phyloP scores from a whole-genome alignment of 768 basidiomycete species.

The Lactarius deliciosus region DNA sequence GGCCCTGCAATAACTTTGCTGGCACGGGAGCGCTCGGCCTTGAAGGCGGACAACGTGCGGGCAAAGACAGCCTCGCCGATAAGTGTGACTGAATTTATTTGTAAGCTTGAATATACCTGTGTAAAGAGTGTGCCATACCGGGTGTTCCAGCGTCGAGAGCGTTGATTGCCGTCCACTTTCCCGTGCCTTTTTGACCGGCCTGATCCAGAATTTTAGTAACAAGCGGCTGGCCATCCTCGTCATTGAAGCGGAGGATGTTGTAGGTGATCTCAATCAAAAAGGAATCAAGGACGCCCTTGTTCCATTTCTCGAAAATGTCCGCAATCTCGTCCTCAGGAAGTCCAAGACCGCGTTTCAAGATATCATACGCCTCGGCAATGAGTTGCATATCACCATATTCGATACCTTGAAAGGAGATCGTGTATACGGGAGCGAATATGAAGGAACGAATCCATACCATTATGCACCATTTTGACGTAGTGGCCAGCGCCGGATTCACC shows the following conservation, averaged over 20 bases:
- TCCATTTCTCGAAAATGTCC: slow-evolving; percentile 92
- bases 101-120: slow-evolving; percentile 16
- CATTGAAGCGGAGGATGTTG: slow-evolving; percentile 96
- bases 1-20: slow-evolving; percentile 91
- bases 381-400: slow-evolving; percentile 99
- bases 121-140: slow-evolving; percentile 46
- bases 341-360: slow-evolving; percentile 94
- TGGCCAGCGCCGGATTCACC: slow-evolving; percentile 94
- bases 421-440: slow-evolving; percentile 17
- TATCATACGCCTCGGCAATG: slow-evolving; percentile 98
- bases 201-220: slow-evolving; percentile 93
- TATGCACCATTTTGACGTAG: slow-evolving; percentile 99
- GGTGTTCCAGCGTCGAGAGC: slow-evolving; percentile 91
- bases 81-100: slow-evolving; percentile 70
- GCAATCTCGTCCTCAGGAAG: slow-evolving; percentile 87
- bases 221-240: slow-evolving; percentile 89
- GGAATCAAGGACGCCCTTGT: slow-evolving; percentile 98
- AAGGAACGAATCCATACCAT: slow-evolving; percentile 50
- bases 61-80: slow-evolving; percentile 99
- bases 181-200: slow-evolving; percentile 98
- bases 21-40: slow-evolving; percentile 91
- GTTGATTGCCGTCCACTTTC: slow-evolving; percentile 98
- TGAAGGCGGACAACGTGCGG: slow-evolving; percentile 95
- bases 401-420: slow-evolving; percentile 63
- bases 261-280: slow-evolving; percentile 99